Conservation (phyloP, 768 basidiomycete species). For the Dictyophora rubrovolvata region DNA sequence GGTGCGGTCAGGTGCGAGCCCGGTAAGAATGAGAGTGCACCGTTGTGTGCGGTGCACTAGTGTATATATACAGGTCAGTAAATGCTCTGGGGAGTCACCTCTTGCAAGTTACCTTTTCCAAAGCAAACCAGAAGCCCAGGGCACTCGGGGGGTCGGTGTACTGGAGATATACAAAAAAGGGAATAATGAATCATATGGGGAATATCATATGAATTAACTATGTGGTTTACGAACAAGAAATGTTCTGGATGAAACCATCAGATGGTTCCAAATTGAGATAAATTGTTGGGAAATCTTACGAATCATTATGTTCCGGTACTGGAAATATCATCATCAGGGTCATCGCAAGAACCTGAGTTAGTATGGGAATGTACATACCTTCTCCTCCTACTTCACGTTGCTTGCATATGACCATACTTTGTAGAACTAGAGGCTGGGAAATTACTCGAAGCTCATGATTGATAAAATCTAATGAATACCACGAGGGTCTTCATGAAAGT, state of each 20-base stretch:
- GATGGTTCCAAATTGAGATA: not conserved
- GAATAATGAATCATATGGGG: not conserved
- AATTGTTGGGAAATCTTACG: constrained; percentile 38
- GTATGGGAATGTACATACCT: constrained; percentile 37
- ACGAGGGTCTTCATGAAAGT: constrained; percentile 77
- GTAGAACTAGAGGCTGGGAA: constrained; percentile 45
- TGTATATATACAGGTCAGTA: constrained; percentile 11
- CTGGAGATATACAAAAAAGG: constrained; percentile 28
- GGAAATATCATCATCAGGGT: not conserved
- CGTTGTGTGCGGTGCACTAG: constrained; percentile 68
- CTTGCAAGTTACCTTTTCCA: constrained; percentile 44
- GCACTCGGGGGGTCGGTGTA: constrained; percentile 90
- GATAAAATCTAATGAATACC: constrained; percentile 33
- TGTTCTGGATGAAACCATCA: constrained; percentile 35
- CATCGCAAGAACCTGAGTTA: not conserved
- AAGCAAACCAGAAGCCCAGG: constrained; percentile 92
- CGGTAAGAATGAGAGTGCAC: constrained; percentile 81
- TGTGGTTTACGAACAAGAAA: constrained; percentile 46
- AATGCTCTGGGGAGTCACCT: not conserved
- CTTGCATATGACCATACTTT: constrained; percentile 95
- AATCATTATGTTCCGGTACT: constrained; percentile 93
- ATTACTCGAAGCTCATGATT: not conserved
- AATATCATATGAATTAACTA: not conserved
- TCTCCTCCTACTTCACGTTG: constrained; percentile 88
- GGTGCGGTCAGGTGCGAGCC: constrained; percentile 74